These are phyloP conservation scores for Rhizomucor pusillus DNA, from an alignment of 371 early-diverging fungal genomes.

Conservation along the genomic window DNA sequence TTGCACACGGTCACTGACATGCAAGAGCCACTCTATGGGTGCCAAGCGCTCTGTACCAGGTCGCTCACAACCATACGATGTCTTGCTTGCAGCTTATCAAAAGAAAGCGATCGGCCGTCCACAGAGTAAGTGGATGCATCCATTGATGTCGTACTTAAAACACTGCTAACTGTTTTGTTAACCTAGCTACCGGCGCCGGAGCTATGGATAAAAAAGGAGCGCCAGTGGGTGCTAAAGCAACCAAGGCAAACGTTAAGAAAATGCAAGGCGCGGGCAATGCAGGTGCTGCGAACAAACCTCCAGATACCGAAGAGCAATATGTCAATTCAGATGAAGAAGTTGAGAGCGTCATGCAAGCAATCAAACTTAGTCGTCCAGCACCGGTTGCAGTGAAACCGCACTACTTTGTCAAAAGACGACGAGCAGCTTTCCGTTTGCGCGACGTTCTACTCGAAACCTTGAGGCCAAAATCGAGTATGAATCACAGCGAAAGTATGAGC, in stretches of 20 bases:
- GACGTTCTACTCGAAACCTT: slow-evolving; percentile 70
- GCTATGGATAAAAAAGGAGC: slow-evolving; percentile 6
- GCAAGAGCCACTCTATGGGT: slow-evolving; percentile 85
- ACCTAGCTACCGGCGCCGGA: not conserved
- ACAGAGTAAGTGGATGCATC: slow-evolving; percentile 29
- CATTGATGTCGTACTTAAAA: not conserved
- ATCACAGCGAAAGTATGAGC: slow-evolving; percentile 16
- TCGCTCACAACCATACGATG: slow-evolving; percentile 73
- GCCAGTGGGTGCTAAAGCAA: not conserved
- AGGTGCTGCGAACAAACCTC: not conserved
- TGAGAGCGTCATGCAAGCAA: slow-evolving; percentile 53
- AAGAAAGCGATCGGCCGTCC: slow-evolving; percentile 54
- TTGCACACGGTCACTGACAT: slow-evolving; percentile 79
- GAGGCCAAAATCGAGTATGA: slow-evolving; percentile 36
- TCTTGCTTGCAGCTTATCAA: slow-evolving; percentile 66
- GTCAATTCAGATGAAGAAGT: slow-evolving; percentile 70
- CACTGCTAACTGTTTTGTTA: slow-evolving; percentile 1
- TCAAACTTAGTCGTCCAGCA: slow-evolving; percentile 49
- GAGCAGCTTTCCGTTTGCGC: slow-evolving; percentile 59
- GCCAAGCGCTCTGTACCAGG: slow-evolving; percentile 78
- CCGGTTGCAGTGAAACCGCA: slow-evolving; percentile 56
- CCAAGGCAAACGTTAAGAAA: slow-evolving; percentile 13
- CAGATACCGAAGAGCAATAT: slow-evolving; percentile 19
- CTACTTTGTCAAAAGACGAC: slow-evolving; percentile 56
- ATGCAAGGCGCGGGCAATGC: not conserved